Evolutionary conservation across 2,329 filamentous ascomycete species (phyloP), one percentile per base, ranked within the genome.

Genomic region (Aspergillus luchuensis): DNA sequence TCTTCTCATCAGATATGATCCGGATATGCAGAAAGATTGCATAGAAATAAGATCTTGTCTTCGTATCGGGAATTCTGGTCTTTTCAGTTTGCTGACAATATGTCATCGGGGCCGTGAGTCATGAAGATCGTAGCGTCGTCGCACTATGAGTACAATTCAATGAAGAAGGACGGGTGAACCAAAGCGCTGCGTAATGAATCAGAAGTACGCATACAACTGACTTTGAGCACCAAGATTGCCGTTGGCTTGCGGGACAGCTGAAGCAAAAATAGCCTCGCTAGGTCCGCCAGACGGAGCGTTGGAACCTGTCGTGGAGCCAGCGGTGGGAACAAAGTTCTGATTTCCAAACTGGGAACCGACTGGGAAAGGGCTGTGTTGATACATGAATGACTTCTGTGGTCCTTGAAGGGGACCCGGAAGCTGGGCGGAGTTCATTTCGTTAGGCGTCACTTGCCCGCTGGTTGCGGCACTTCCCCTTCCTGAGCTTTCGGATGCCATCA

Each of bases 401-500:
- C 65, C 64, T 48, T 72, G 65, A 63, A 73, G 56, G 48, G 68
- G 69, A 53, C 71, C 73, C 56, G 72, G 74, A 60, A 72, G 65
- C 67, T 74, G 78, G 36, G 72, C 61, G 47, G 74, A 73, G 19
- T 71, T 72, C 66, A 75, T 69, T 33, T 79, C 74, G 54, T 78
- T 79, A 4, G 78, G 73, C 15, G 77, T 76, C 4, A 71, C 70
- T 52, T 76, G 74, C 15, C 75, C 76, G 59, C 70, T 78, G 17
- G 73, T 75, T 49, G 72, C 69, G 53, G 73, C 74, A 59, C 74
- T 78, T 54, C 72, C 72, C 52, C 78, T 76, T 21, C 72, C 71
- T 48, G 71, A 72, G 43, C 74, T 74, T 58, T 87, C 85, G 49
- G 81, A 78, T 56, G 84, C 84, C 70, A 83, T 78, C 59, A 99